Percentiles rank a stretch among this genome's conserved stretches.
phyloP scores from a whole-genome alignment of 192 early-diverging fungal species.

The Mortierella claussenii region DNA sequence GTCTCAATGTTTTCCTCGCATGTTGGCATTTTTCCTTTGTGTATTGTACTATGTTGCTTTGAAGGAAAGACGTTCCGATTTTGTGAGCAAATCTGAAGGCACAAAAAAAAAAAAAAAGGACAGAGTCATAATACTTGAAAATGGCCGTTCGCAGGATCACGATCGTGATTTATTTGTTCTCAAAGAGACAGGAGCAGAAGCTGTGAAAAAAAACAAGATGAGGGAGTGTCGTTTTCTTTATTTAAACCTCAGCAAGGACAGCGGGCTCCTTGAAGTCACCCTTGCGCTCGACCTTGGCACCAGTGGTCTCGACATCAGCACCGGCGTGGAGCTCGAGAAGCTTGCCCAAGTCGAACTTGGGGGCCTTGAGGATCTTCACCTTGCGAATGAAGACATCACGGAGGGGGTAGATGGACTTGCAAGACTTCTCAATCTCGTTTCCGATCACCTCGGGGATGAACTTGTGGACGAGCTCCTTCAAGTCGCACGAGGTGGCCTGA shows the following conservation, averaged over 20 bases:
- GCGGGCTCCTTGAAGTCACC: conserved; percentile 91
- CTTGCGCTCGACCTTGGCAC: conserved; percentile 84
- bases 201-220: not conserved
- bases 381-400: conserved; percentile 97
- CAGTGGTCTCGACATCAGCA: conserved; percentile 81
- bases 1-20: too few species aligned
- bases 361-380: conserved; percentile 99
- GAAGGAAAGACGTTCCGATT: too few species aligned
- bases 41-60: too few species aligned
- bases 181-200: not conserved
- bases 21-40: too few species aligned
- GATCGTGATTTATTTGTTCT: conserved; percentile 1
- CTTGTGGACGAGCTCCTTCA: conserved; percentile 97
- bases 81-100: not conserved
- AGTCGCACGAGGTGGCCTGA: conserved; percentile 86
- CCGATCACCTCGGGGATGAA: conserved; percentile 97
- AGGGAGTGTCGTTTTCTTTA: too few species aligned
- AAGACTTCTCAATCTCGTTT: conserved; percentile 97
- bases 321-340: conserved; percentile 95
- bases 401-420: conserved; percentile 98
- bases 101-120: conserved; percentile 4
- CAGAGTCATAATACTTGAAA: not conserved
- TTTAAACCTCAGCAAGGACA: conserved; percentile 59
- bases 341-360: conserved; percentile 95
- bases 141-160: conserved; percentile 6